Percentiles rank a stretch among this genome's conserved stretches.
Conservation (phyloP, 2,329 filamentous ascomycete species). For the Cytospora schulzeri region DNA sequence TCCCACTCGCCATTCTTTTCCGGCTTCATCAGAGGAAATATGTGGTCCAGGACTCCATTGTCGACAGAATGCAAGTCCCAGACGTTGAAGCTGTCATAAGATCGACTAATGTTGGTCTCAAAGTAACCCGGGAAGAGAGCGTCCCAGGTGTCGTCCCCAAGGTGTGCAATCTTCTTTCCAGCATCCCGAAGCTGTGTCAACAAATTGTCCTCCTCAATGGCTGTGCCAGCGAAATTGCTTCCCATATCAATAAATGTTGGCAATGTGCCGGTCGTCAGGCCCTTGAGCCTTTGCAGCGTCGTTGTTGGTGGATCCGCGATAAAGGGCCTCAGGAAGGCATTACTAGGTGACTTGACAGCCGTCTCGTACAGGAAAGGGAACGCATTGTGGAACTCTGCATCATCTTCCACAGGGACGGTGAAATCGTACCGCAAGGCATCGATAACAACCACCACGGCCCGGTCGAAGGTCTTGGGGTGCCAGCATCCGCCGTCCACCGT, state of each 20-base stretch:
- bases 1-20: conserved; percentile 77
- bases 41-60: conserved; percentile 88
- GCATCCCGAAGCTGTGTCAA: conserved; percentile 67
- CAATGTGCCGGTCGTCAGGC: conserved; percentile 89
- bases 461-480: conserved; percentile 92
- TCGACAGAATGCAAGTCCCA: conserved; percentile 98
- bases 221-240: conserved; percentile 92
- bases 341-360: conserved; percentile 70
- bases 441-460: conserved; percentile 85
- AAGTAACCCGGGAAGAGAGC: conserved; percentile 93
- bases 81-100: conserved; percentile 97
- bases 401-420: conserved; percentile 73
- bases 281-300: conserved; percentile 89
- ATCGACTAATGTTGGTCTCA: conserved; percentile 77
- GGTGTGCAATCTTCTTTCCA: conserved; percentile 77
- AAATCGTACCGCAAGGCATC: conserved; percentile 98
- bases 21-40: conserved; percentile 77
- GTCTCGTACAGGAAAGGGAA: conserved; percentile 86
- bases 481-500: conserved; percentile 75
- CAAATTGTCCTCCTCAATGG: conserved; percentile 89
- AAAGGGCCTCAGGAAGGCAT: conserved; percentile 90
- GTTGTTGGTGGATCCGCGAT: conserved; percentile 96
- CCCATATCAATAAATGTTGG: conserved; percentile 94
- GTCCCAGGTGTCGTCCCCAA: conserved; percentile 98
- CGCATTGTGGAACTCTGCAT: conserved; percentile 76